phyloP scores from a whole-genome alignment of 257 asterid genomes.

The Capsicum rhomboideum region DNA sequence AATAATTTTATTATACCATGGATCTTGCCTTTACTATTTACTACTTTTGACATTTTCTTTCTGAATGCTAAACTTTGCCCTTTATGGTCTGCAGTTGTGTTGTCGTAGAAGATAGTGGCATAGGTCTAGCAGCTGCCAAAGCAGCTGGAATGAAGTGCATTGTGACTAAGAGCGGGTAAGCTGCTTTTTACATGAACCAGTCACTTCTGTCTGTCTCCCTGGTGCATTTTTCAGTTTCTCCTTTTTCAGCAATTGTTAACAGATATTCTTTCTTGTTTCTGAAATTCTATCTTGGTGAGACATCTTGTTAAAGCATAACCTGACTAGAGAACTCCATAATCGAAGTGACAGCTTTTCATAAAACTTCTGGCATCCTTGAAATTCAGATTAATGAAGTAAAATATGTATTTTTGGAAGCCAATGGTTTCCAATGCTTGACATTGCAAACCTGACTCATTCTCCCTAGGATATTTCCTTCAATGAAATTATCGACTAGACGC shows the following conservation, averaged over 20 bases:
- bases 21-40: not conserved
- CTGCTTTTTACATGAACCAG: not conserved
- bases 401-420: not conserved
- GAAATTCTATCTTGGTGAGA: not conserved
- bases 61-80: not conserved
- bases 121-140: slow-evolving; percentile 95
- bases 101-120: slow-evolving; percentile 94
- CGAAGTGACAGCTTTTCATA: not conserved
- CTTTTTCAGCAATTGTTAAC: not conserved
- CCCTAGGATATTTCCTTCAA: not conserved
- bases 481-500: not conserved
- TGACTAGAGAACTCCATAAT: not conserved
- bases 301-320: not conserved
- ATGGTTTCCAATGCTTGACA: not conserved
- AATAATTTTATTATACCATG: not conserved
- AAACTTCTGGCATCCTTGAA: not conserved
- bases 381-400: not conserved
- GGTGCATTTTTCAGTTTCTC: not conserved
- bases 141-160: slow-evolving; percentile 96
- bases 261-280: not conserved
- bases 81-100: slow-evolving; percentile 50
- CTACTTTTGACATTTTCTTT: not conserved
- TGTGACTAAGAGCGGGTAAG: slow-evolving; percentile 91
- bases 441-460: not conserved
- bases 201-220: not conserved